These are phyloP conservation scores for Pseudocercospora fijiensis DNA, from an alignment of 2,329 filamentous ascomycete species.

Conservation along the genomic window DNA sequence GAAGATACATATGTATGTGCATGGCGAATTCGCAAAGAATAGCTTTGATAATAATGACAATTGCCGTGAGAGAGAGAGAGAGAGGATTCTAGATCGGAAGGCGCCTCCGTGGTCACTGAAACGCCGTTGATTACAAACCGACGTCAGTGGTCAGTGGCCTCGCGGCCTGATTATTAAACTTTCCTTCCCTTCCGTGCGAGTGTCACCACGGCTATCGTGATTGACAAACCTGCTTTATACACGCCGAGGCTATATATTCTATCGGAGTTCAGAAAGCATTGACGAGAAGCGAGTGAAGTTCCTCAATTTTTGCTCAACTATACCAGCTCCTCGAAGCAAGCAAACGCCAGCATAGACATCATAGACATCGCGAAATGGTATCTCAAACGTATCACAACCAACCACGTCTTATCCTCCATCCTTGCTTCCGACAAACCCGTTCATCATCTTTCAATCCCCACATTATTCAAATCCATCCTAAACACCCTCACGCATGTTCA, in stretches of 20 bases:
- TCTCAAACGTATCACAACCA: neutral
- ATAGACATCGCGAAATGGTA: neutral
- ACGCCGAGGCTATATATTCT: neutral
- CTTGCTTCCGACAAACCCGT: neutral
- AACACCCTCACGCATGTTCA: constrained; percentile 44
- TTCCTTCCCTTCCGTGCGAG: too few species aligned
- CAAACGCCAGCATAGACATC: neutral
- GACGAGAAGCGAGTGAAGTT: neutral
- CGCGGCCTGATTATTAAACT: neutral
- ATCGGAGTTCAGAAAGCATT: neutral
- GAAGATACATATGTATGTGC: neutral
- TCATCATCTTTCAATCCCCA: neutral
- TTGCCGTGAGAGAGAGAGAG: neutral
- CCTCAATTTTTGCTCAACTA: neutral
- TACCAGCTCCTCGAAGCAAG: neutral
- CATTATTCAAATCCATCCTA: constrained; percentile 27
- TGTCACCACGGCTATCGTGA: neutral
- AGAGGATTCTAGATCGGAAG: neutral
- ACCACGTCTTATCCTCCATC: neutral
- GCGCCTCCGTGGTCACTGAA: neutral
- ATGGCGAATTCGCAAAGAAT: neutral
- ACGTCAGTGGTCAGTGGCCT: neutral
- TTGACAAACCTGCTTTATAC: neutral
- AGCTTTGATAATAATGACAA: neutral
- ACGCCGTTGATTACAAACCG: neutral